Evolutionary conservation across 1,139 yeast genomes (phyloP), one percentile per base, ranked within the genome.

Genomic region (Yamadazyma sp.): DNA sequence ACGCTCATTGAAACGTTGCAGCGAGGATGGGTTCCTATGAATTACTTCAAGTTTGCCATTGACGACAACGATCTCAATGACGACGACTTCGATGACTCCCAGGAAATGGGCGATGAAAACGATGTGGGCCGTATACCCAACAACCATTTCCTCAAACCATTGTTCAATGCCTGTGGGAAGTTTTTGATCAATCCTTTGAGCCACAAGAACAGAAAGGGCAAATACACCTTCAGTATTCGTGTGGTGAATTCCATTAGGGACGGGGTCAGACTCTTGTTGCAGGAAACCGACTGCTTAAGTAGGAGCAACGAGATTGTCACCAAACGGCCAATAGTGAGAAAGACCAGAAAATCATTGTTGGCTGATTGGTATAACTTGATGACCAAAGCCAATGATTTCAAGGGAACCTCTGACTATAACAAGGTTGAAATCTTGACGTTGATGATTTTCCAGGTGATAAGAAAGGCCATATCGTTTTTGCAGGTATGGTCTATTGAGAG

Each of bases 21-120:
- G 49, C 73, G 96, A 43, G 98, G 98, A 20, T 92, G 98, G 98
- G 88, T 92, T 13, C 98, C 98, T 2, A 84, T 90, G 73, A 90
- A 90, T 59, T 92, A 88, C 62, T 92, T 90, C 52, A 59, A 73
- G 12, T 73, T 84, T 30, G 87, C 86, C 12, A 70, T 82, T 8
- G 64, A 71, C 6, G 69, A 68, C 14, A 54, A 52, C 4, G 51
- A 52, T 9, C 51, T 44, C 1, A 46, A 47, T 12, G 52, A 47
- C 12, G 56, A 51, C 11, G 33, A 42, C n/a, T n/a, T n/a, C 37
- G 40, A 45, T 16, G 50, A 48, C 7, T 49, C 50, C 3, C 51
- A 47, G n/a, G 59, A 53, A 3, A 37, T 47, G 36, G 51, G 51
- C 10, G 56, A 52, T 8, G 44, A 42, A 11, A 18, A 20, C 1